A percentile compares a stretch with the other conserved stretches of the same genome.
Conservation (phyloP, 306 rosid genomes). For the Rosa rugosa region DNA sequence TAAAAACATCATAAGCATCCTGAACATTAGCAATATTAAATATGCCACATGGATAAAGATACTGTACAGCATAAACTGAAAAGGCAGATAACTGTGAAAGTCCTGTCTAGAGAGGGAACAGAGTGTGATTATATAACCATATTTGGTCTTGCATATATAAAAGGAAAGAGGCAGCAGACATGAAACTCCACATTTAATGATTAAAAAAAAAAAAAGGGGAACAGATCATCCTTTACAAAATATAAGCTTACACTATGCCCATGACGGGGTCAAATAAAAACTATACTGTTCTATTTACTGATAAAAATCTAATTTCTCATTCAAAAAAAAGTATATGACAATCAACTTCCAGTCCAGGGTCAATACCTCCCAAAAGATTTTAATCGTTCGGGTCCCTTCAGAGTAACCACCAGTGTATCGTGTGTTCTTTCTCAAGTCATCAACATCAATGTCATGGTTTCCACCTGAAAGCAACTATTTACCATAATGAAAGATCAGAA, state of each 20-base stretch:
- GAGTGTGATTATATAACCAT: background rate
- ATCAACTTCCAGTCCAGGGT: background rate
- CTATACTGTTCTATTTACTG: background rate
- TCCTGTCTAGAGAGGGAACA: background rate
- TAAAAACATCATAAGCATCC: background rate
- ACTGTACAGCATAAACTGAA: background rate
- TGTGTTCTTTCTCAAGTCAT: constrained; percentile 83
- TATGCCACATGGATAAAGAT: background rate
- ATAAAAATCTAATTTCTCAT: background rate
- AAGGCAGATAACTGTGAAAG: background rate
- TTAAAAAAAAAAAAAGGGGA: background rate
- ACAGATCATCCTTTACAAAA: background rate
- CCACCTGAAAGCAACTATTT: constrained; percentile 98
- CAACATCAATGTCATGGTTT: constrained; percentile 80
- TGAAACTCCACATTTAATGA: background rate
- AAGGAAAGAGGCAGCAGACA: background rate
- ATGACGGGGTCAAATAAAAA: background rate
- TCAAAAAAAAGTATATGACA: background rate
- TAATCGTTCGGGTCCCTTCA: constrained; percentile 80
- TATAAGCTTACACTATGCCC: background rate
- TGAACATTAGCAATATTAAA: background rate
- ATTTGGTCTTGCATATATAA: background rate
- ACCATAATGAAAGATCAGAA: constrained; percentile 33
- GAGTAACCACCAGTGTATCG: constrained; percentile 91
- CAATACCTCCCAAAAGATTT: constrained; percentile 94